Conservation (phyloP, 2,329 filamentous ascomycete species). For the Endoconidiophora polonica region DNA sequence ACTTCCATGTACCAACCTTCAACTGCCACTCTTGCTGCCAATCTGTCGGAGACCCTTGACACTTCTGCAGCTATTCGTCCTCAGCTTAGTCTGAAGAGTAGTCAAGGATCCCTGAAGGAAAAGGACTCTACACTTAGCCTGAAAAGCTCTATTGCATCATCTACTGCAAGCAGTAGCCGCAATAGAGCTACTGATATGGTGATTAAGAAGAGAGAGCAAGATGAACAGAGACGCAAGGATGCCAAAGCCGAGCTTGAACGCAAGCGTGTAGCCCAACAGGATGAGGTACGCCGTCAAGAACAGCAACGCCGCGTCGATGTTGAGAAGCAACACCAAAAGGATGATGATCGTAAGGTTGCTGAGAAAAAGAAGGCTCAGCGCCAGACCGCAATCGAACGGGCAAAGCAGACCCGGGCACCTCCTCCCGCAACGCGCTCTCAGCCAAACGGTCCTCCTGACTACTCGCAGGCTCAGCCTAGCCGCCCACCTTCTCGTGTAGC, state of each 20-base stretch:
- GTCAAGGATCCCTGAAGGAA: constrained; percentile 46
- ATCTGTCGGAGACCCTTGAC: constrained; percentile 37
- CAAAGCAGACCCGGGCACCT: constrained; percentile 46
- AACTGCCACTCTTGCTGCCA: constrained; percentile 39
- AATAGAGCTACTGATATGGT: constrained; percentile 59
- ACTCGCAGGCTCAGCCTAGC: constrained; percentile 22
- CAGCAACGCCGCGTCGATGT: constrained; percentile 36
- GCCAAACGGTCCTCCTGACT: constrained; percentile 33
- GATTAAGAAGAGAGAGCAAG: constrained; percentile 69
- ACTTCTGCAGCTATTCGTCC: constrained; percentile 20
- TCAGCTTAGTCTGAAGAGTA: constrained; percentile 45
- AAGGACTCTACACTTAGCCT: constrained; percentile 41
- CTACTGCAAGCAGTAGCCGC: constrained; percentile 35
- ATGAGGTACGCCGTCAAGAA: constrained; percentile 43
- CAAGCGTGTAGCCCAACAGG: constrained; percentile 49
- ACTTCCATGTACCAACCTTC: constrained; percentile 45
- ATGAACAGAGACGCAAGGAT: constrained; percentile 68
- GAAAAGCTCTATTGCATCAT: constrained; percentile 38
- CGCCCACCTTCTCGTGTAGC: constrained; percentile 43
- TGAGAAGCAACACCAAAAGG: constrained; percentile 44
- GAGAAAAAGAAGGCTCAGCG: constrained; percentile 49
- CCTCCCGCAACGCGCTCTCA: constrained; percentile 42
- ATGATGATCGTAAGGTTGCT: constrained; percentile 42
- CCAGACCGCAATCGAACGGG: constrained; percentile 45
- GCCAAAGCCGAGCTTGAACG: constrained; percentile 68